Evolutionary conservation across 371 early-diverging fungal species (phyloP).

Genomic region (Chytridium lagenaria): DNA sequence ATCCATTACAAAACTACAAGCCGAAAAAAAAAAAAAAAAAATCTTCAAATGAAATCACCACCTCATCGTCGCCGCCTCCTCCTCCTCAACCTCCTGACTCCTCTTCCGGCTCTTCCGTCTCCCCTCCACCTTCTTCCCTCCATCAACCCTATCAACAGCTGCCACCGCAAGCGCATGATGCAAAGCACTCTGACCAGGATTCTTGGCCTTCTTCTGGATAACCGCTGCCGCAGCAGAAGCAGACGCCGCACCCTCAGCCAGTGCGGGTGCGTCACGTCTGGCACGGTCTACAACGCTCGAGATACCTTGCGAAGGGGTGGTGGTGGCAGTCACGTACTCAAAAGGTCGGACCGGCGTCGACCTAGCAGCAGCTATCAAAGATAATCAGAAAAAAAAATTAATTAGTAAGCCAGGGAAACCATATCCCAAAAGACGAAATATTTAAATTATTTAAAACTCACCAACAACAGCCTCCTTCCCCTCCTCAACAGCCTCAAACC

Average conservation of each 20-base stretch:
- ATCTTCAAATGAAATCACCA: too few species aligned
- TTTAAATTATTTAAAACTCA: neutral
- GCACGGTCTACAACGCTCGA: neutral
- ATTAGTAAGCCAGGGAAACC: neutral
- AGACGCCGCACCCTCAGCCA: neutral
- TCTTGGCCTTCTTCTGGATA: neutral
- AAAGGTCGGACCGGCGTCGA: too few species aligned
- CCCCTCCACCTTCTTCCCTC: neutral
- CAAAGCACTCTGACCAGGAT: neutral
- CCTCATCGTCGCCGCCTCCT: too few species aligned
- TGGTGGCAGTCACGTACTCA: too few species aligned
- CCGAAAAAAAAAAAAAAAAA: too few species aligned
- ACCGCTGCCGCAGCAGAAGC: neutral
- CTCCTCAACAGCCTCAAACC: conserved; percentile 1
- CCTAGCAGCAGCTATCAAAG: neutral
- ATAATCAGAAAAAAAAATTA: neutral
- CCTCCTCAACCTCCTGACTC: neutral
- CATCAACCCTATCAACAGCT: neutral
- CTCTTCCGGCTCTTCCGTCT: neutral
- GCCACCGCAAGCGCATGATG: neutral
- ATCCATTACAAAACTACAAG: too few species aligned
- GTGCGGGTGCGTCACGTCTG: neutral
- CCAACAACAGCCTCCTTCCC: neutral
- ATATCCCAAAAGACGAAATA: neutral
- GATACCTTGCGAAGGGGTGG: neutral